These are phyloP conservation scores for Fraxinus cuspidata DNA, from an alignment of 257 asterid species.

Conservation along the genomic window DNA sequence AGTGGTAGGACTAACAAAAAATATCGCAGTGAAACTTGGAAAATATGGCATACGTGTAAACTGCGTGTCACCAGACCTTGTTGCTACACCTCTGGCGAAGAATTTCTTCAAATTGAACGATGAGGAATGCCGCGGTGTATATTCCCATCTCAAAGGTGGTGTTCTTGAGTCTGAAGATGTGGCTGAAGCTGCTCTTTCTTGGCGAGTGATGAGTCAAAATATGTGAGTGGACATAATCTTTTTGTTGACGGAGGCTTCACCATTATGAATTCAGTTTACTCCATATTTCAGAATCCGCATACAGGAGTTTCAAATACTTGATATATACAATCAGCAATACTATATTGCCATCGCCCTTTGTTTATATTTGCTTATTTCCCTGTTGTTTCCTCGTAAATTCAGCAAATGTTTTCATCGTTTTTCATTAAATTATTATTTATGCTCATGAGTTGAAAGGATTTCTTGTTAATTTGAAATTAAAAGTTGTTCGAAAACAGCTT, in stretches of 20 bases:
- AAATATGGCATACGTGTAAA: constrained; percentile 44
- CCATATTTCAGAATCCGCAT: no score
- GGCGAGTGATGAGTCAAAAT: constrained; percentile 41
- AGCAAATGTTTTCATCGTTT: no score
- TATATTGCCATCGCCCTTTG: no score
- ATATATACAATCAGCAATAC: no score
- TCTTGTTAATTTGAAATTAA: no score
- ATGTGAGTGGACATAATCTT: constrained; percentile 40
- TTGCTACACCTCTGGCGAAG: constrained; percentile 22
- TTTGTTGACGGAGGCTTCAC: constrained; percentile 52
- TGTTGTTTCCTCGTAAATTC: no score
- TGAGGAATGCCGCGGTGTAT: not conserved
- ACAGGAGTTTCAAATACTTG: no score
- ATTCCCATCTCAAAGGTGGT: constrained; percentile 26
- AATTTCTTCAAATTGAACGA: constrained; percentile 7
- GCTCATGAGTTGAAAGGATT: no score
- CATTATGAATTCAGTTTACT: constrained; percentile 24
- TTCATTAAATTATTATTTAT: no score
- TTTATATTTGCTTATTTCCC: no score
- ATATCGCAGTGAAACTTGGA: constrained; percentile 33
- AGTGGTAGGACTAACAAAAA: constrained; percentile 30
- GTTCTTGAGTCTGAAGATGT: constrained; percentile 31
- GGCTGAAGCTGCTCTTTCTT: constrained; percentile 38
- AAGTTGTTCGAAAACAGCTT: no score
- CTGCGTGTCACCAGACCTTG: constrained; percentile 36